Evolutionary conservation across 805 yeast genomes (phyloP).

Genomic region (Candida morakotiae): DNA sequence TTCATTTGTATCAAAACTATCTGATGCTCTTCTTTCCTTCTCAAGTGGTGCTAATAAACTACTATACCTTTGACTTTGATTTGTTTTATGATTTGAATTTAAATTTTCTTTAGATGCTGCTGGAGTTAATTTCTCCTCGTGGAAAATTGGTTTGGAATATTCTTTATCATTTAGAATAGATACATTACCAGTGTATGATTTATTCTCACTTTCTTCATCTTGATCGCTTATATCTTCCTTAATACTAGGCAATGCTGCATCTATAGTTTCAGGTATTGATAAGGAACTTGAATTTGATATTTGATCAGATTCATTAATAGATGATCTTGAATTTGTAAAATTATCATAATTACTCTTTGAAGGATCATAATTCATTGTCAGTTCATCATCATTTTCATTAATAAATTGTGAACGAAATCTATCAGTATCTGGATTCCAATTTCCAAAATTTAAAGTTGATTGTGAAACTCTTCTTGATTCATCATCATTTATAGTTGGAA

Average conservation of each 20-base stretch:
- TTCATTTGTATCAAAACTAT: not conserved
- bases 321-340: constrained; percentile 19
- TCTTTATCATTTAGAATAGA: constrained; percentile 22
- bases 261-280: constrained; percentile 40
- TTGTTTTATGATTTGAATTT: not conserved
- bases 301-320: constrained; percentile 18
- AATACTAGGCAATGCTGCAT: constrained; percentile 34
- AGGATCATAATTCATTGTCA: constrained; percentile 21
- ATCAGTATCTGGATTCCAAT: constrained; percentile 58
- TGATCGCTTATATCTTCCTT: constrained; percentile 24
- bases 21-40: not conserved
- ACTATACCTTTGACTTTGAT: constrained; percentile 17
- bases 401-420: constrained; percentile 47
- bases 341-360: constrained; percentile 19
- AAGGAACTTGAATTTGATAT: constrained; percentile 18
- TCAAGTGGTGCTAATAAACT: constrained; percentile 16
- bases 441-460: constrained; percentile 43
- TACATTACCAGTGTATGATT: constrained; percentile 13
- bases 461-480: constrained; percentile 29
- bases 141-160: constrained; percentile 17
- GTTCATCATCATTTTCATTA: constrained; percentile 39
- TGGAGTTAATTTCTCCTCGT: constrained; percentile 26
- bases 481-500: not conserved
- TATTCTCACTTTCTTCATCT: constrained; percentile 10
- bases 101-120: constrained; percentile 12